Evolutionary conservation across 1,284 basidiomycete genomes (phyloP).

Genomic region (Neonothopanus nambi): DNA sequence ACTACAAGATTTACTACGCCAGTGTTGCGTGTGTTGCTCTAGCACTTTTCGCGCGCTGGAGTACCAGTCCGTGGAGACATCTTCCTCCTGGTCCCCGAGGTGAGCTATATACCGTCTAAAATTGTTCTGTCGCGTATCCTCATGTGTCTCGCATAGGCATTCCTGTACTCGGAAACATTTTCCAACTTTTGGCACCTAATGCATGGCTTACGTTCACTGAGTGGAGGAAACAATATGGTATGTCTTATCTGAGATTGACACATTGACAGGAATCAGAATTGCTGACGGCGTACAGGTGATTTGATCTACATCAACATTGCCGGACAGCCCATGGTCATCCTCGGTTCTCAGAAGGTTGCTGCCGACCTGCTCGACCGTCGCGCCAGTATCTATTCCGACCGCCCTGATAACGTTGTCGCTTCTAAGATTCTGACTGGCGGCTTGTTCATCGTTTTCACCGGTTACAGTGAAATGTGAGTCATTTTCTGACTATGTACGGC

Average conservation of each 20-base stretch:
- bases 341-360: conserved; percentile 2
- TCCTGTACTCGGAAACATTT: conserved; percentile 20
- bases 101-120: too few species aligned
- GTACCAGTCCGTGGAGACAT: conserved; percentile 13
- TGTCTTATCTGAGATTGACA: background rate
- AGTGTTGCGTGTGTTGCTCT: too few species aligned
- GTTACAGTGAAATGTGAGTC: conserved; percentile 6
- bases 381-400: conserved; percentile 8
- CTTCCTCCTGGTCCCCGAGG: conserved; percentile 19
- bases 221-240: conserved; percentile 20
- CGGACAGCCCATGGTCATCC: conserved; percentile 2
- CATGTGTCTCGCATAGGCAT: too few species aligned
- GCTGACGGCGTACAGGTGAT: background rate
- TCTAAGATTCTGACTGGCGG: conserved; percentile 6
- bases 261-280: background rate
- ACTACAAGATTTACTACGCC: too few species aligned
- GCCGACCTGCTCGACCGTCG: conserved; percentile 10
- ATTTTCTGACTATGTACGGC: background rate
- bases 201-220: conserved; percentile 23
- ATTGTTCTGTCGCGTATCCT: too few species aligned
- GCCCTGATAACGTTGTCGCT: conserved; percentile 1
- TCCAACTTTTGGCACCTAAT: conserved; percentile 14
- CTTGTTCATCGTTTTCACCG: background rate
- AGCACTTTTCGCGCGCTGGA: too few species aligned
- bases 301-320: conserved; percentile 7